Base-by-base conservation (phyloP, 768 basidiomycete species). In the Phylloporus arenicola region DNA sequence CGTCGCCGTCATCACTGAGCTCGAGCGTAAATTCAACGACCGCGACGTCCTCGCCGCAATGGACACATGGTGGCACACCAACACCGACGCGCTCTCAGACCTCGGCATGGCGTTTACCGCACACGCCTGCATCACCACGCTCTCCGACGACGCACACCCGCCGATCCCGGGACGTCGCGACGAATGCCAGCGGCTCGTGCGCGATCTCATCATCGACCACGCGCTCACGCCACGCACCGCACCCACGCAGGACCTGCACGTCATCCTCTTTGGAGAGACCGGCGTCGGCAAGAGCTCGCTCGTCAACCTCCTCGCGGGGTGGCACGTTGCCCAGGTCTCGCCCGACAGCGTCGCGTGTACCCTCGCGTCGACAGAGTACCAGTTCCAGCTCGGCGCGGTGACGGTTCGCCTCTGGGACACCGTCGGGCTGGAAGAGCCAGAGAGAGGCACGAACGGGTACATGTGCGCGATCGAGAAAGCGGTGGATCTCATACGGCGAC, bases 241-340 rank as follows among this genome's bases (percentile, higher is more conserved):
- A 11, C 54, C 62, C 34, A 3, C 51, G 0, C 57, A 59, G 37
- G 60, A 64, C 46, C 34, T 63, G 13, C 62, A 70, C 40, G 43
- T 75, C 42, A 57, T 75, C 17, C 47, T 76, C 17, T 76, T 75
- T 42, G 74, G 75, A 0, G 71, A 75, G 46, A 64, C 70, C 0
- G 74, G 74, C 16, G 51, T 58, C n/a, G 65, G 65, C 5, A 67
- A 67, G 40, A 68, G 65, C 25, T 69, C 68, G 10, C 54, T 67
- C 30, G 56, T 67, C 43, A 76, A 76, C 41, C 68, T 77, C 59
- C 54, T 77, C 39, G 57, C 61, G 6, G 67, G 62, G 53, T 70
- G 50, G 58, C 67, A 47, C 14, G 47, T 65, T 27, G 63, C 65
- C 9, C 35, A 47, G 0, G 43, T 59, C 16, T 69, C 65, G 3